A percentile compares a stretch with the other conserved stretches of the same genome.
phyloP scores from a whole-genome alignment of 2,329 filamentous ascomycete genomes.

The Neoarthrinium moseri region DNA sequence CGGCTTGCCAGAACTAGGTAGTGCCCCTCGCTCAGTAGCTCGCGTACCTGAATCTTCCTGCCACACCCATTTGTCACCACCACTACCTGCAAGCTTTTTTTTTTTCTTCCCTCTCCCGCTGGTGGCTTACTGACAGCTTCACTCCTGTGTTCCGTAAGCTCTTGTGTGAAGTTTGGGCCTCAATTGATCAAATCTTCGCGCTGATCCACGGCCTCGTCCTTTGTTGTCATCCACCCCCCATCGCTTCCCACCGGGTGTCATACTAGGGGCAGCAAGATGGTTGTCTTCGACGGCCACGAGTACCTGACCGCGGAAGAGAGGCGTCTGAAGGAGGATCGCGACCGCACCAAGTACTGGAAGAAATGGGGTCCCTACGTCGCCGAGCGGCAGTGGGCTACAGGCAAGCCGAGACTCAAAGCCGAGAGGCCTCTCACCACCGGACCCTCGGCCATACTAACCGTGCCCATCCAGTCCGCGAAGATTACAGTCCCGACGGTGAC shows the following conservation, averaged over 20 bases:
- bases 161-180: background rate
- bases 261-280: conserved; percentile 58
- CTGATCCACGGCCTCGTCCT: background rate
- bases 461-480: conserved; percentile 69
- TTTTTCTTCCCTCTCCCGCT: background rate
- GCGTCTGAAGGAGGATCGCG: conserved; percentile 80
- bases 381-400: conserved; percentile 94
- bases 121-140: no score
- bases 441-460: conserved; percentile 7
- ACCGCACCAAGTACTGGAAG: conserved; percentile 92
- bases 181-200: background rate
- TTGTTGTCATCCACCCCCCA: background rate
- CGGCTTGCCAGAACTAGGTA: conserved; percentile 9
- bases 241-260: background rate
- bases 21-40: background rate
- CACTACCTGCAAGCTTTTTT: conserved; percentile 3
- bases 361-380: conserved; percentile 94
- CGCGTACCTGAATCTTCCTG: conserved; percentile 9
- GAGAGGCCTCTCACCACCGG: background rate
- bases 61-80: conserved; percentile 2
- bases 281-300: conserved; percentile 83
- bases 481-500: conserved; percentile 87
- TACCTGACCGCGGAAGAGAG: conserved; percentile 89
- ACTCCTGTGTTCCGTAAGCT: background rate
- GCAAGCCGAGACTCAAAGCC: conserved; percentile 44